These are phyloP conservation scores for Astragalus membranaceus DNA, from an alignment of 306 rosid genomes.

Conservation along the genomic window DNA sequence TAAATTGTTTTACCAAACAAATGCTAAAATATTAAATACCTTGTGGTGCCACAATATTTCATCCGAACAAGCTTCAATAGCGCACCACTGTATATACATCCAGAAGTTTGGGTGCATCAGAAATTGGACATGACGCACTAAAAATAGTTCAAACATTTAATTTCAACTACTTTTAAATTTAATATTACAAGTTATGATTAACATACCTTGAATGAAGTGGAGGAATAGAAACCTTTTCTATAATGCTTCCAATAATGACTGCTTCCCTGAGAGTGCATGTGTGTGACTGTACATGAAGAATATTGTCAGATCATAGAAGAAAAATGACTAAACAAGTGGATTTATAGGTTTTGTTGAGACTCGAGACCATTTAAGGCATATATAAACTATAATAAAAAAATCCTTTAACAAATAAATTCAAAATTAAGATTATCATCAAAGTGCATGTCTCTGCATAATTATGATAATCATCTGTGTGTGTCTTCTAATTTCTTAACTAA, in stretches of 20 bases:
- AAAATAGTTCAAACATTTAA: neutral
- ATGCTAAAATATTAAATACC: constrained; percentile 37
- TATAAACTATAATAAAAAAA: neutral
- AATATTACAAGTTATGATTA: neutral
- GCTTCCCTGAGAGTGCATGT: constrained; percentile 92
- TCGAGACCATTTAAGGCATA: neutral
- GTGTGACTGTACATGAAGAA: constrained; percentile 52
- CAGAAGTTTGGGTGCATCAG: constrained; percentile 22
- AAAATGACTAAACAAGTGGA: neutral
- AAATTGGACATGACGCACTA: neutral
- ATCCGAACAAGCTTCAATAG: constrained; percentile 79
- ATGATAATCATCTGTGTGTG: neutral
- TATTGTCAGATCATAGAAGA: constrained; percentile 1
- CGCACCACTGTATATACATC: constrained; percentile 64
- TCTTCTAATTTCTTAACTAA: neutral
- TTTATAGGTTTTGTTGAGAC: neutral
- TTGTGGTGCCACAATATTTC: constrained; percentile 93
- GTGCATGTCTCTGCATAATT: neutral
- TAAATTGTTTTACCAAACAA: neutral
- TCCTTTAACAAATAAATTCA: neutral
- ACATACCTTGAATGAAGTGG: constrained; percentile 89
- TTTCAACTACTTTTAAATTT: neutral
- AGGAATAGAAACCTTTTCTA: constrained; percentile 81
- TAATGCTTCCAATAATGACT: constrained; percentile 81
- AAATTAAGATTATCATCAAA: constrained; percentile 1